phyloP scores from a whole-genome alignment of 345 rosid genomes.

The Raphanus raphanistrum region DNA sequence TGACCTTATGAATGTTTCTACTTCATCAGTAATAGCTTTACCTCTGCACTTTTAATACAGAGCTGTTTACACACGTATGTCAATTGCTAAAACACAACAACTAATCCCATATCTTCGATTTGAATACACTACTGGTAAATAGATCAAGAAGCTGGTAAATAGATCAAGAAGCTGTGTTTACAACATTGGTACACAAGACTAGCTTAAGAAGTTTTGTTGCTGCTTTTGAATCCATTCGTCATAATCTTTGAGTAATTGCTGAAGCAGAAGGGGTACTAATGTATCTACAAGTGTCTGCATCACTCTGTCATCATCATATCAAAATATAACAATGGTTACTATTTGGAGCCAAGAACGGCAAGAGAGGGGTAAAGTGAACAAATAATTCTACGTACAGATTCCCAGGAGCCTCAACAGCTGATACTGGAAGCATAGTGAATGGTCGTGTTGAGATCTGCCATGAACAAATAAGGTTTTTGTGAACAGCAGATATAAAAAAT shows the following conservation, averaged over 20 bases:
- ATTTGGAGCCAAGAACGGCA: not conserved
- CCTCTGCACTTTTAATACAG: not conserved
- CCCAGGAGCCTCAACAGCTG: conserved; percentile 81
- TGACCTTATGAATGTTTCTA: not conserved
- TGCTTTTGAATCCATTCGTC: conserved; percentile 55
- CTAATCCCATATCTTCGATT: not conserved
- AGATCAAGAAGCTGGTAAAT: not conserved
- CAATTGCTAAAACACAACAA: not conserved
- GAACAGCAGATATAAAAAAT: not conserved
- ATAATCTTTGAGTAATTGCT: conserved; percentile 63
- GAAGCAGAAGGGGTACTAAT: conserved; percentile 63
- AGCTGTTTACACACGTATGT: not conserved
- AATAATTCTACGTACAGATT: conserved; percentile 56
- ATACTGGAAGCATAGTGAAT: conserved; percentile 63
- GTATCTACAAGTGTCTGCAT: conserved; percentile 80
- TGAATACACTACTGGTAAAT: not conserved
- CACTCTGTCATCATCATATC: conserved; percentile 48
- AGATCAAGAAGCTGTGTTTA: not conserved
- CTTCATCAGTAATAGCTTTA: not conserved
- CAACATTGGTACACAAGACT: conserved; percentile 3
- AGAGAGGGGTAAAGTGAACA: not conserved
- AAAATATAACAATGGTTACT: not conserved
- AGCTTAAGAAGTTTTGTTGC: not conserved
- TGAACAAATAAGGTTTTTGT: not conserved
- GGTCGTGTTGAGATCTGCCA: conserved; percentile 71